A percentile compares a stretch with the other conserved stretches of the same genome.
These are phyloP conservation scores for Xylariaceae sp. DNA, from an alignment of 2,329 filamentous ascomycete species.

Conservation along the genomic window DNA sequence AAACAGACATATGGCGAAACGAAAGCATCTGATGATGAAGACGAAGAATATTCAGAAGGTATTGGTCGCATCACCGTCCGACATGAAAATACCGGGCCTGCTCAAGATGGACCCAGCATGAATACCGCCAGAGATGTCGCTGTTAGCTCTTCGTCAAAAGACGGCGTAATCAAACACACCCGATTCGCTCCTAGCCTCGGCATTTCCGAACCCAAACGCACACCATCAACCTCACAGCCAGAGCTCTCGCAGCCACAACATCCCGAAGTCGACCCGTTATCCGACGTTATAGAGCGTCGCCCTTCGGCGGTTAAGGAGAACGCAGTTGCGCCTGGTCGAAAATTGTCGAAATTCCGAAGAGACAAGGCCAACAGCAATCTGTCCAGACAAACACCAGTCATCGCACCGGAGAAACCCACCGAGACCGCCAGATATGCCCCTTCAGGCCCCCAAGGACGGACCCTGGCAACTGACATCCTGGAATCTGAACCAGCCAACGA, in stretches of 20 bases:
- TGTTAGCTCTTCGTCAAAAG: neutral
- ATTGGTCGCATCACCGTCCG: slow-evolving; percentile 35
- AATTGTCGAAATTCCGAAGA: slow-evolving; percentile 49
- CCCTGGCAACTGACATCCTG: slow-evolving; percentile 55
- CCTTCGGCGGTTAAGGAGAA: slow-evolving; percentile 12
- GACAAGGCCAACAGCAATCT: slow-evolving; percentile 24
- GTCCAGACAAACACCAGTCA: slow-evolving; percentile 16
- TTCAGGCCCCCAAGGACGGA: slow-evolving; percentile 46
- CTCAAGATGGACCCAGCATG: slow-evolving; percentile 12
- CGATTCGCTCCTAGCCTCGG: slow-evolving; percentile 29
- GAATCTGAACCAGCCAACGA: slow-evolving; percentile 43
- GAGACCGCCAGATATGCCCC: slow-evolving; percentile 39
- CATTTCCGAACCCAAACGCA: slow-evolving; percentile 22
- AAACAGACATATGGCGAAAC: slow-evolving; percentile 33
- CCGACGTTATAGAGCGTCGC: slow-evolving; percentile 48
- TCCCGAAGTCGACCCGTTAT: slow-evolving; percentile 41
- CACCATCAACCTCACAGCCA: slow-evolving; percentile 25
- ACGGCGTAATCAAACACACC: slow-evolving; percentile 27
- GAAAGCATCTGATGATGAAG: slow-evolving; percentile 37
- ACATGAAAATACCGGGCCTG: slow-evolving; percentile 24
- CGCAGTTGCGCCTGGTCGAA: slow-evolving; percentile 30
- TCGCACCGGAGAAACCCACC: slow-evolving; percentile 38
- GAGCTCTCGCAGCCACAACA: slow-evolving; percentile 10
- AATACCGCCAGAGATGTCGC: slow-evolving; percentile 19
- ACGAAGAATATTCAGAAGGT: slow-evolving; percentile 36